phyloP scores from a whole-genome alignment of 139 green algal species.

The Chlorella vulgaris region DNA sequence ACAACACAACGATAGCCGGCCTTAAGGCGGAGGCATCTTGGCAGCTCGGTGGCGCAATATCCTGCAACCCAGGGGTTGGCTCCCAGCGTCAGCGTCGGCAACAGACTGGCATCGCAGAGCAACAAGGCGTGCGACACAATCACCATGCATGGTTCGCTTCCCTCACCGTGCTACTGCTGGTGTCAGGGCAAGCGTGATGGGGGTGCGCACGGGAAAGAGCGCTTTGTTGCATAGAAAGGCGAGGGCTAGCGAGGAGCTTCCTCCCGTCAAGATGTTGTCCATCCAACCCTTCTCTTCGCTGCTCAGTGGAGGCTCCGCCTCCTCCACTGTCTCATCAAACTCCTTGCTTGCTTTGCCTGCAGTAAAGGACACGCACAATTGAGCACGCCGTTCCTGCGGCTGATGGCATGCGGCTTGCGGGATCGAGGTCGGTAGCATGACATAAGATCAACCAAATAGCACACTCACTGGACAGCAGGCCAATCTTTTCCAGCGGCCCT shows the following conservation, averaged over 20 bases:
- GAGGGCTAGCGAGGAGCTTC: constrained; percentile 54
- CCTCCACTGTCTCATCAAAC: no score
- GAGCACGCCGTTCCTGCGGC: no score
- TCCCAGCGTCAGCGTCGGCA: background rate
- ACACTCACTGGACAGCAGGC: constrained; percentile 41
- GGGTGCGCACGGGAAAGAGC: constrained; percentile 56
- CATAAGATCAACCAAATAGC: background rate
- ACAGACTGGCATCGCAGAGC: background rate
- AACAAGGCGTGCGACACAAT: background rate
- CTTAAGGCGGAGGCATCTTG: background rate
- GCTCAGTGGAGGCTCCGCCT: background rate
- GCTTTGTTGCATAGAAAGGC: constrained; percentile 69
- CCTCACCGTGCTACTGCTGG: constrained; percentile 55
- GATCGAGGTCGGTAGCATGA: background rate
- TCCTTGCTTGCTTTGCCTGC: constrained; percentile 1
- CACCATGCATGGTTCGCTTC: no score
- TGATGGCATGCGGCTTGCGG: background rate
- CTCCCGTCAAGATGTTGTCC: constrained; percentile 38
- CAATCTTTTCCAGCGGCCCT: constrained; percentile 34
- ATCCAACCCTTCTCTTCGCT: constrained; percentile 45
- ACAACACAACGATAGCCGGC: background rate
- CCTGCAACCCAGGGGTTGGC: background rate
- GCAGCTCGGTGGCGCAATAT: constrained; percentile 7
- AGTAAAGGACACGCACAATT: background rate
- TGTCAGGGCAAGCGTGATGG: constrained; percentile 59